Conservation (phyloP, 768 basidiomycete genomes). For the Leccinum variicolor region DNA sequence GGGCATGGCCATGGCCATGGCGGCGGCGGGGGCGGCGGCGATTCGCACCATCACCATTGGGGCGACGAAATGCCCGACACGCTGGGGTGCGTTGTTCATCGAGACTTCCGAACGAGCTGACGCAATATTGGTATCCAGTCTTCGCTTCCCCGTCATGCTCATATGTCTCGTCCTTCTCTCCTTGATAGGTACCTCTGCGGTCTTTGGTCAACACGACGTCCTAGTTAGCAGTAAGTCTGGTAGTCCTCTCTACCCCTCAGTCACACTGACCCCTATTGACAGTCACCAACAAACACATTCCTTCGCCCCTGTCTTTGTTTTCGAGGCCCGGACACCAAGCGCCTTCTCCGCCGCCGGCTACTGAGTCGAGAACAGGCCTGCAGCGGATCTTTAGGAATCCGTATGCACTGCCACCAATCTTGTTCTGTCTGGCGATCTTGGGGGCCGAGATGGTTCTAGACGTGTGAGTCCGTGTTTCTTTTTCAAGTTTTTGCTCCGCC, state of each 20-base stretch:
- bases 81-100: slow-evolving; percentile 35
- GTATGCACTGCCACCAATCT: slow-evolving; percentile 63
- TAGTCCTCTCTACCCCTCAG: background rate
- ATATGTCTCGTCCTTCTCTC: slow-evolving; percentile 54
- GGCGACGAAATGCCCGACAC: slow-evolving; percentile 47
- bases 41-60: slow-evolving; percentile 64
- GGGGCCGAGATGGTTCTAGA: slow-evolving; percentile 51
- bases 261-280: slow-evolving; percentile 1
- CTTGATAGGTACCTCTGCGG: slow-evolving; percentile 51
- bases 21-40: slow-evolving; percentile 40
- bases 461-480: slow-evolving; percentile 41
- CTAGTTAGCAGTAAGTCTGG: slow-evolving; percentile 56
- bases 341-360: background rate
- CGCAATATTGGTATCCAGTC: slow-evolving; percentile 34
- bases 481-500: background rate
- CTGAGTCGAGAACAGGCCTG: slow-evolving; percentile 7
- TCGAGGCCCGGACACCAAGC: slow-evolving; percentile 19
- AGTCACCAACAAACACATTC: slow-evolving; percentile 65
- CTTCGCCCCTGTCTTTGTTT: slow-evolving; percentile 48
- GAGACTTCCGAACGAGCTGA: background rate
- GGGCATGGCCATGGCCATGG: slow-evolving; percentile 62
- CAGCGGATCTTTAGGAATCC: slow-evolving; percentile 62
- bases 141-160: slow-evolving; percentile 64
- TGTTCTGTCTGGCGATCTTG: slow-evolving; percentile 55
- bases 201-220: slow-evolving; percentile 62